Conservation (phyloP, 306 rosid genomes). For the Malus asiatica region DNA sequence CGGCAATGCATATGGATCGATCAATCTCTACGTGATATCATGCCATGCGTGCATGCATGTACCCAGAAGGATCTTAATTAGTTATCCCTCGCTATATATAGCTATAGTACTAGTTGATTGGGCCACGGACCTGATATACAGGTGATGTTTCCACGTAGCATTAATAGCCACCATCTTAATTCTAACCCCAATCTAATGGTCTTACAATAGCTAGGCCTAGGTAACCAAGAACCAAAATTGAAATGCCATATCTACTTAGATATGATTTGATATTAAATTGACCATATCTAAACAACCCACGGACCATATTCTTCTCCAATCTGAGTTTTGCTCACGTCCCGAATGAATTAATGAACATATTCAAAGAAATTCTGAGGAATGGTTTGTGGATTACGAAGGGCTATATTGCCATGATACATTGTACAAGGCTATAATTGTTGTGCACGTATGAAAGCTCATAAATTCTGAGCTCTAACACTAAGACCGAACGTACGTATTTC, state of each 20-base stretch:
- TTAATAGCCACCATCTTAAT: background rate
- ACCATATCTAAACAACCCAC: background rate
- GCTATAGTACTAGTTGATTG: background rate
- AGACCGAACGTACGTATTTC: background rate
- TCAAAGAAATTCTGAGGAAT: no score
- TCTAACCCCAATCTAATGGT: background rate
- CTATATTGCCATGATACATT: background rate
- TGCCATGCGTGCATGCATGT: background rate
- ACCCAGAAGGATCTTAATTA: background rate
- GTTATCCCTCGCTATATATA: background rate
- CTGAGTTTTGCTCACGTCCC: no score
- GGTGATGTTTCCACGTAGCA: background rate
- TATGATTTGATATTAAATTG: background rate
- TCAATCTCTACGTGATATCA: background rate
- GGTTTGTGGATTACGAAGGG: no score
- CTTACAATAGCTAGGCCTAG: background rate
- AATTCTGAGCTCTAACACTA: background rate
- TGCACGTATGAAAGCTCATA: background rate
- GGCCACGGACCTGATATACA: background rate
- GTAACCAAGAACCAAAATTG: background rate
- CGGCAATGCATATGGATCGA: background rate
- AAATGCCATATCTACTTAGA: background rate
- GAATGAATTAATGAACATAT: no score
- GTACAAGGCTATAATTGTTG: background rate
- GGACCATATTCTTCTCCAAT: no score